Evolutionary conservation across 176 grass and related monocot species (phyloP).

Genomic region (Raddia guianensis): DNA sequence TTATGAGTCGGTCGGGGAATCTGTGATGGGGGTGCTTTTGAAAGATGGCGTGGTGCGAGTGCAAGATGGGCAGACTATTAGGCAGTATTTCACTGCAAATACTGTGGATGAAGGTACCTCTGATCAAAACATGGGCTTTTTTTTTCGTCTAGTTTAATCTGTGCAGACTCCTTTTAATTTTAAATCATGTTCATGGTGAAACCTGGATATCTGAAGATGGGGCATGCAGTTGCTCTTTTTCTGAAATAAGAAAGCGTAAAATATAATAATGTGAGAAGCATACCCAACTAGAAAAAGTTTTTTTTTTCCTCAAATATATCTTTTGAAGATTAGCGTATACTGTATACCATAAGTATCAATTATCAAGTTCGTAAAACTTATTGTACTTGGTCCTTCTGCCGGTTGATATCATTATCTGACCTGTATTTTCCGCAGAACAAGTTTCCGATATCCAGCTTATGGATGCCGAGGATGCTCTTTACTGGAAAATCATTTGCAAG

Average conservation of each 20-base stretch:
- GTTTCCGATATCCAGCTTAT: slow-evolving; percentile 63
- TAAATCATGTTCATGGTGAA: slow-evolving; percentile 17
- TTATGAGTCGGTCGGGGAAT: slow-evolving; percentile 85
- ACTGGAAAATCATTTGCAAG: slow-evolving; percentile 85
- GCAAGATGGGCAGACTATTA: slow-evolving; percentile 72
- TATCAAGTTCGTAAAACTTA: neutral
- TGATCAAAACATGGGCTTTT: neutral
- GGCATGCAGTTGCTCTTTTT: neutral
- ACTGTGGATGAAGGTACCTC: slow-evolving; percentile 58
- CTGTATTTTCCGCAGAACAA: slow-evolving; percentile 53
- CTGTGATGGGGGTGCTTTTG: slow-evolving; percentile 72
- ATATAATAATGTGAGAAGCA: slow-evolving; percentile 3
- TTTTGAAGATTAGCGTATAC: neutral
- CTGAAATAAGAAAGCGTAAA: slow-evolving; percentile 22
- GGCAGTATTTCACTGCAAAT: slow-evolving; percentile 53
- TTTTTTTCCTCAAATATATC: slow-evolving; percentile 14
- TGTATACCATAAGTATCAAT: slow-evolving; percentile 9
- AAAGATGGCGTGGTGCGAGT: slow-evolving; percentile 68
- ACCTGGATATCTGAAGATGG: neutral
- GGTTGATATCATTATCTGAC: slow-evolving; percentile 19
- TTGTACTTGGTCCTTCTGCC: neutral
- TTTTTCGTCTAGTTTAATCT: slow-evolving; percentile 3
- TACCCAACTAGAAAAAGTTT: neutral
- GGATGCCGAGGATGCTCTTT: slow-evolving; percentile 85
- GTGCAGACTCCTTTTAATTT: slow-evolving; percentile 15